phyloP scores from a whole-genome alignment of 2,329 filamentous ascomycete genomes.

The Westerdykella ornata region DNA sequence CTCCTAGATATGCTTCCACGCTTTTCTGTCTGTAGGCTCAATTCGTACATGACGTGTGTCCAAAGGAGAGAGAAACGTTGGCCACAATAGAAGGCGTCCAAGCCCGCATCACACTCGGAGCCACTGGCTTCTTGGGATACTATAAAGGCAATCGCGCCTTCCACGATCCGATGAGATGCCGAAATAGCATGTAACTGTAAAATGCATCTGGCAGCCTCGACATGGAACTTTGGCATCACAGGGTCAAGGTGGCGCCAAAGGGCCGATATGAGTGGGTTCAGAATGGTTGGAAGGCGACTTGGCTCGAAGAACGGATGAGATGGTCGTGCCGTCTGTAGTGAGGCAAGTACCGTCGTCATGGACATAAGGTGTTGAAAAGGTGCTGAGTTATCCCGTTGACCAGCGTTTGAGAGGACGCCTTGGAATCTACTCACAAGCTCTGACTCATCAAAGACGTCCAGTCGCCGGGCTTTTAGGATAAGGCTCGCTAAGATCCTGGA shows the following conservation, averaged over 20 bases:
- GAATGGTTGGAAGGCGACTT: slow-evolving; percentile 54
- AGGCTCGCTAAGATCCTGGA: slow-evolving; percentile 30
- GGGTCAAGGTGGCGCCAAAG: slow-evolving; percentile 78
- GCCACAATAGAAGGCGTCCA: slow-evolving; percentile 49
- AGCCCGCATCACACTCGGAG: not conserved
- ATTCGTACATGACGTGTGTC: slow-evolving; percentile 59
- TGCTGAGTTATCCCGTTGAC: slow-evolving; percentile 3
- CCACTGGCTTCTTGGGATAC: slow-evolving; percentile 33
- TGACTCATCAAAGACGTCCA: slow-evolving; percentile 21
- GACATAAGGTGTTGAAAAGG: slow-evolving; percentile 28
- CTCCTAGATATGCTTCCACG: slow-evolving; percentile 24
- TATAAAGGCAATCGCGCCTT: slow-evolving; percentile 69
- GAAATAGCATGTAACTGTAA: slow-evolving; percentile 80
- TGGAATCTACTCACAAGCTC: slow-evolving; percentile 22
- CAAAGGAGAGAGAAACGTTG: slow-evolving; percentile 70
- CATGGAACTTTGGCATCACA: slow-evolving; percentile 83
- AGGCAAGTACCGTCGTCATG: slow-evolving; percentile 27
- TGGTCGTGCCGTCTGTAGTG: slow-evolving; percentile 25
- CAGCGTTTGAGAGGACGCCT: slow-evolving; percentile 11
- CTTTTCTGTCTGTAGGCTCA: slow-evolving; percentile 33
- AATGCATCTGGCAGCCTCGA: slow-evolving; percentile 79
- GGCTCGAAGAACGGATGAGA: slow-evolving; percentile 23
- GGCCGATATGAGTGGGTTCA: slow-evolving; percentile 61
- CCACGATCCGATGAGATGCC: slow-evolving; percentile 63
- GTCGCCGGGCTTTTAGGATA: slow-evolving; percentile 26